Conservation (phyloP, 768 basidiomycete genomes). For the Pleurotus ostreatus region DNA sequence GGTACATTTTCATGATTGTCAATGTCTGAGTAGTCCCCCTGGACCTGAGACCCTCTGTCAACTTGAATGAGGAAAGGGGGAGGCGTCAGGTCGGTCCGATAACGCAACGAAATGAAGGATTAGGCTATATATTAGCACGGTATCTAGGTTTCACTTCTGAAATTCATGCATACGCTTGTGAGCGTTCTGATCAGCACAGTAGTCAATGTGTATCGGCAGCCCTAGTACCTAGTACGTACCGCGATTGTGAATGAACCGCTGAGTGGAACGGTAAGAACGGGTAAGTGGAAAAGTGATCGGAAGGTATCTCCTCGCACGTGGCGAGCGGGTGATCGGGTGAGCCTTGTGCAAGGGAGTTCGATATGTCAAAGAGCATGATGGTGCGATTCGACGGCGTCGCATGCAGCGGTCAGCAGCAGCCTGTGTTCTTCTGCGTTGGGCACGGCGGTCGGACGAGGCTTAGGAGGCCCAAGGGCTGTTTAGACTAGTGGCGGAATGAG, state of each 20-base stretch:
- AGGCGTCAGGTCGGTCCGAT: not conserved
- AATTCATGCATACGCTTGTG: not conserved
- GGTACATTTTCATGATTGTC: not conserved
- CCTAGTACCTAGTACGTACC: no score
- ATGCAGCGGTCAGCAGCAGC: conserved; percentile 2
- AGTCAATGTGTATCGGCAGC: no score
- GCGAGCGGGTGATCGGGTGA: not conserved
- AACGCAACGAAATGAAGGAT: no score
- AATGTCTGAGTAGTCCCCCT: not conserved
- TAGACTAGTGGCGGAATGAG: conserved; percentile 2
- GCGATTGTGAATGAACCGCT: no score
- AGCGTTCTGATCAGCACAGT: no score
- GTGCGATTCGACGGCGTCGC: conserved; percentile 2
- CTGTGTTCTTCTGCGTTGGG: not conserved
- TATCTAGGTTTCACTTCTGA: not conserved
- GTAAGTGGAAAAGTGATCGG: no score
- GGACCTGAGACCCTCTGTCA: not conserved
- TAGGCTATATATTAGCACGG: not conserved
- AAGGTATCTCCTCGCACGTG: no score
- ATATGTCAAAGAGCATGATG: not conserved
- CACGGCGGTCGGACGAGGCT: not conserved
- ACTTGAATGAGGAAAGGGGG: conserved; percentile 6
- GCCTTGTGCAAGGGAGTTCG: not conserved
- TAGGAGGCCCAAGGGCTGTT: not conserved
- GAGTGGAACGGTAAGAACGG: no score